A percentile compares a stretch with the other conserved stretches of the same genome.
These are phyloP conservation scores for Ceratorhiza oryzae-sativae DNA, from an alignment of 1,284 basidiomycete genomes.

Conservation along the genomic window DNA sequence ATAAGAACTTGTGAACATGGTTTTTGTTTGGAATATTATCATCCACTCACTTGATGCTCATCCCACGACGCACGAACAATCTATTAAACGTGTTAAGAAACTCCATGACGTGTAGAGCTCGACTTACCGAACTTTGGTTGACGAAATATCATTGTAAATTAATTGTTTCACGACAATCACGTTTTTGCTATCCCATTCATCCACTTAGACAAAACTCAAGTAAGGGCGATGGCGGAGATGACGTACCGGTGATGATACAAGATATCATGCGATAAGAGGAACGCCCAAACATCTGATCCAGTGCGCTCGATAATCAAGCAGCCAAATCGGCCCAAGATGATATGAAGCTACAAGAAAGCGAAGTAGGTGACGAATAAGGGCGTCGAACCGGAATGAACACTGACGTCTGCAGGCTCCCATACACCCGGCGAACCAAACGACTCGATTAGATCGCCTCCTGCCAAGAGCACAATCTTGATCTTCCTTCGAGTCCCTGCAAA, in stretches of 20 bases:
- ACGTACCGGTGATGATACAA: conserved; percentile 56
- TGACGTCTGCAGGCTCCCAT: conserved; percentile 92
- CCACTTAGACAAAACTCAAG: conserved; percentile 46
- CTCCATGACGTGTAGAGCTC: conserved; percentile 3
- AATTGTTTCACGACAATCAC: conserved; percentile 95
- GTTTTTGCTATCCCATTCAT: conserved; percentile 81
- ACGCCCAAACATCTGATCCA: conserved; percentile 66
- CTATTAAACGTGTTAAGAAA: conserved; percentile 55
- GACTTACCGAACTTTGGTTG: conserved; percentile 76
- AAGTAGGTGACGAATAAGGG: background rate
- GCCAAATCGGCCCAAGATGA: conserved; percentile 66
- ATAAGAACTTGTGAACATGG: background rate
- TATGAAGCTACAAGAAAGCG: conserved; percentile 60
- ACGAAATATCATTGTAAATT: conserved; percentile 98
- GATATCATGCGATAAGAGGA: conserved; percentile 61
- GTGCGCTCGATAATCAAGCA: conserved; percentile 66
- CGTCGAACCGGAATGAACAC: conserved; percentile 47
- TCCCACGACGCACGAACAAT: conserved; percentile 89
- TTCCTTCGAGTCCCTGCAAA: conserved; percentile 34
- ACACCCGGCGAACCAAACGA: conserved; percentile 99
- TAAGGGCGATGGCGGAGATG: conserved; percentile 41
- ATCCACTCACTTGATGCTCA: conserved; percentile 75
- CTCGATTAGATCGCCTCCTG: conserved; percentile 96
- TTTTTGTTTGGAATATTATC: background rate
- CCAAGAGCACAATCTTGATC: conserved; percentile 81